Conservation (phyloP, 208 protist species). For the Tritrichomonas foetus region DNA sequence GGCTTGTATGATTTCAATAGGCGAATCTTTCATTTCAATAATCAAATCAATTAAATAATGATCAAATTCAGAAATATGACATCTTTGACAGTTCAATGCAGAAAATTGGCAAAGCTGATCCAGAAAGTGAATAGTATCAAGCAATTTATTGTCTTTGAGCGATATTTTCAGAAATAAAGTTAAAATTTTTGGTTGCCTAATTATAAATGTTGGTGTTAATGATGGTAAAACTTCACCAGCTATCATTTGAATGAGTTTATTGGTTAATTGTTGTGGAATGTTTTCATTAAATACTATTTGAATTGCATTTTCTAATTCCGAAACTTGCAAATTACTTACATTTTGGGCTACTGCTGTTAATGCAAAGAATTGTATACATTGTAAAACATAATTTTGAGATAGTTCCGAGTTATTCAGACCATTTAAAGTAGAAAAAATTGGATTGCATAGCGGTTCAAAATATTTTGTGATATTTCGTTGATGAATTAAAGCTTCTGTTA, state of each 20-base stretch:
- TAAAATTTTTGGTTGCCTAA: not conserved
- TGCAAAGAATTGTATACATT: not conserved
- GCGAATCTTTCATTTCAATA: not conserved
- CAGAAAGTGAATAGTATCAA: not conserved
- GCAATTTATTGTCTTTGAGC: not conserved
- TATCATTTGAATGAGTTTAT: not conserved
- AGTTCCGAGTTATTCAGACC: not conserved
- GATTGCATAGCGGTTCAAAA: not conserved
- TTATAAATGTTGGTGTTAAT: not conserved
- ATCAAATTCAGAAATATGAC: not conserved
- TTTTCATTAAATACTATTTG: not conserved
- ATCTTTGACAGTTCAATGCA: not conserved
- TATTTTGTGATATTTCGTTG: not conserved
- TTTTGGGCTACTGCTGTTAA: not conserved
- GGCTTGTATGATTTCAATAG: not conserved
- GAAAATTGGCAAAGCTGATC: not conserved
- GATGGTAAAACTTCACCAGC: not conserved
- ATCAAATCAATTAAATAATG: constrained; percentile 9
- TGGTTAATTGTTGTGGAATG: not conserved
- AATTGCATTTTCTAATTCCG: not conserved
- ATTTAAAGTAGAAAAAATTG: not conserved
- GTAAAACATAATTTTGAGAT: not conserved
- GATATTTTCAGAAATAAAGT: not conserved
- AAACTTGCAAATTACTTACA: not conserved
- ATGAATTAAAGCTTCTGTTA: not conserved